Conservation (phyloP, 805 yeast genomes). For the Lachancea mirantina region DNA sequence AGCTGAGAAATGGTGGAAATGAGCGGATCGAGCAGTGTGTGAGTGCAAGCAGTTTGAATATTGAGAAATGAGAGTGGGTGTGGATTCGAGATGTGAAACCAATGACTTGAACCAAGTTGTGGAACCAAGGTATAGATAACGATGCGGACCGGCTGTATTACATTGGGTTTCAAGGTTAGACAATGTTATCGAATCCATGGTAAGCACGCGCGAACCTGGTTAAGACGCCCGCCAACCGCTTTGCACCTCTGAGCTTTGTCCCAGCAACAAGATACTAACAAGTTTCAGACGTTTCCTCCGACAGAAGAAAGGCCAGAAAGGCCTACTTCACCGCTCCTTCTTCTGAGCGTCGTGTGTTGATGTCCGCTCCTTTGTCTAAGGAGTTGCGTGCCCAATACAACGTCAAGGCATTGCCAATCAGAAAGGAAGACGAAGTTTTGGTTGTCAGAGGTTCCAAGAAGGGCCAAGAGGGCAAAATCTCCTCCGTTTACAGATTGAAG, state of each 20-base stretch:
- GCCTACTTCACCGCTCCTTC: conserved; percentile 99
- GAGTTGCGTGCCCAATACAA: conserved; percentile 97
- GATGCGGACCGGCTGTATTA: too few relatives aligned
- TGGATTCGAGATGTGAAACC: too few relatives aligned
- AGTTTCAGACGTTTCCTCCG: conserved; percentile 86
- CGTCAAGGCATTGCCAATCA: conserved; percentile 91
- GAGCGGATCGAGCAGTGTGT: background rate
- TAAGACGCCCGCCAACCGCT: background rate
- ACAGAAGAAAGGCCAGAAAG: conserved; percentile 99
- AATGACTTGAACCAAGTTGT: too few relatives aligned
- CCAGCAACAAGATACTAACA: conserved; percentile 32
- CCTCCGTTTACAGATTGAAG: conserved; percentile 98
- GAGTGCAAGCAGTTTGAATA: too few relatives aligned
- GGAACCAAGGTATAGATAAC: too few relatives aligned
- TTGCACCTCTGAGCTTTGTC: background rate
- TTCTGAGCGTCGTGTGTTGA: conserved; percentile 83
- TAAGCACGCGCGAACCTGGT: background rate
- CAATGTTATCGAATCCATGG: background rate
- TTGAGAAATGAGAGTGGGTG: too few relatives aligned
- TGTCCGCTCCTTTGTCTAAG: conserved; percentile 98
- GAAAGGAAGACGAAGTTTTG: conserved; percentile 92
- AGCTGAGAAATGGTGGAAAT: conserved; percentile 3
- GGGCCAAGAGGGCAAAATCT: conserved; percentile 98
- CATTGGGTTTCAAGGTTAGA: too few relatives aligned
- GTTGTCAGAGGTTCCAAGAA: conserved; percentile 98